phyloP scores from a whole-genome alignment of 306 rosid genomes.

The Pyrus bretschneideri region DNA sequence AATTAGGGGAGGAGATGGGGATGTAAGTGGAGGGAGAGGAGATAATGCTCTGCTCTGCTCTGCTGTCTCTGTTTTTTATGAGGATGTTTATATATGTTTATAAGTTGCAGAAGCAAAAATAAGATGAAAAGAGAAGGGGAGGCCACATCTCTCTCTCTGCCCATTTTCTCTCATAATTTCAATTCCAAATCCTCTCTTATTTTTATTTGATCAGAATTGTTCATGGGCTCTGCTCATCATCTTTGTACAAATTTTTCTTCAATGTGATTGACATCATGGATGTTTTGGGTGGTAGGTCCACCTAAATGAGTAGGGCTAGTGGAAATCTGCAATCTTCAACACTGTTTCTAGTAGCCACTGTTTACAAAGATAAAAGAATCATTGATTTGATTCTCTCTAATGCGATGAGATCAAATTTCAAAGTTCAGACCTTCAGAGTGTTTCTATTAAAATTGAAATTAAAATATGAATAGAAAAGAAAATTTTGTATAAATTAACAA shows the following conservation, averaged over 20 bases:
- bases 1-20: slow-evolving; percentile 23
- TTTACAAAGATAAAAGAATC: background rate
- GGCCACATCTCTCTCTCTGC: slow-evolving; percentile 7
- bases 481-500: no score
- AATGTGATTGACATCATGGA: slow-evolving; percentile 35
- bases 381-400: background rate
- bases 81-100: slow-evolving; percentile 48
- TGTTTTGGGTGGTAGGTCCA: slow-evolving; percentile 35
- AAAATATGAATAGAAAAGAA: no score
- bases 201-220: background rate
- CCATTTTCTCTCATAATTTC: slow-evolving; percentile 7
- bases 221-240: background rate
- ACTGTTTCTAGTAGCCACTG: background rate
- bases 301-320: slow-evolving; percentile 15
- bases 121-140: slow-evolving; percentile 18
- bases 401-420: no score
- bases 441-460: no score
- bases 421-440: background rate
- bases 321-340: background rate
- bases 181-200: background rate
- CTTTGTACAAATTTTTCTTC: background rate
- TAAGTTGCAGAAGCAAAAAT: slow-evolving; percentile 51
- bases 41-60: background rate
- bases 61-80: background rate
- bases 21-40: slow-evolving; percentile 22